These are phyloP conservation scores for Sicyos baderoa DNA, from an alignment of 306 rosid genomes.

Conservation along the genomic window DNA sequence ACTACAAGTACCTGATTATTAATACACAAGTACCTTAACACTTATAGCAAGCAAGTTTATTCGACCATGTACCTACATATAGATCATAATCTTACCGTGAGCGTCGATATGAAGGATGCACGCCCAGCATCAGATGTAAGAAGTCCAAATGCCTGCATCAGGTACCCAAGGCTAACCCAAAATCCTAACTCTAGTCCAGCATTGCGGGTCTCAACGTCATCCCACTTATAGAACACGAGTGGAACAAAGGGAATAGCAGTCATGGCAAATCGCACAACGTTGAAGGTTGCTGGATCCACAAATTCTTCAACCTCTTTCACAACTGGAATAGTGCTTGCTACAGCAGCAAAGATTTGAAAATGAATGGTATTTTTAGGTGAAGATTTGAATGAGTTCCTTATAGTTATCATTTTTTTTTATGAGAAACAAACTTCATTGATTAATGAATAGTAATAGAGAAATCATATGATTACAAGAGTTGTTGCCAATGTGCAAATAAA, in stretches of 20 bases:
- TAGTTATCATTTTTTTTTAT: too few relatives aligned
- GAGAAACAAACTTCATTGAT: too few relatives aligned
- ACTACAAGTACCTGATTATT: conserved; percentile 60
- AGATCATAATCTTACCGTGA: conserved; percentile 42
- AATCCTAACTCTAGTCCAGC: conserved; percentile 76
- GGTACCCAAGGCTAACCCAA: conserved; percentile 75
- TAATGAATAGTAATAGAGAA: too few relatives aligned
- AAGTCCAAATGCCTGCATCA: conserved; percentile 69
- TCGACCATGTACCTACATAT: background rate
- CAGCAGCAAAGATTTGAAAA: conserved; percentile 15
- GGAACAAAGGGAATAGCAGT: conserved; percentile 64
- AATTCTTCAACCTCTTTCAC: conserved; percentile 65
- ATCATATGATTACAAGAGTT: too few relatives aligned
- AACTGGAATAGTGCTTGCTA: conserved; percentile 67
- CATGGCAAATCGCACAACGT: conserved; percentile 54
- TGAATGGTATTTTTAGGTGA: conserved; percentile 4
- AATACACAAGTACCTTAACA: conserved; percentile 26
- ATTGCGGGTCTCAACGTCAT: conserved; percentile 40
- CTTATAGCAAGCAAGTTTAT: conserved; percentile 7
- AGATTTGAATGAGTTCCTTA: background rate
- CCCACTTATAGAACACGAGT: conserved; percentile 38
- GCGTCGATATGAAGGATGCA: conserved; percentile 54
- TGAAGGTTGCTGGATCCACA: conserved; percentile 60
- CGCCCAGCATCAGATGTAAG: conserved; percentile 75
- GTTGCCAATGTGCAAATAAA: too few relatives aligned